These are phyloP conservation scores for Mycena albidolilacea DNA, from an alignment of 768 basidiomycete genomes.

Conservation along the genomic window DNA sequence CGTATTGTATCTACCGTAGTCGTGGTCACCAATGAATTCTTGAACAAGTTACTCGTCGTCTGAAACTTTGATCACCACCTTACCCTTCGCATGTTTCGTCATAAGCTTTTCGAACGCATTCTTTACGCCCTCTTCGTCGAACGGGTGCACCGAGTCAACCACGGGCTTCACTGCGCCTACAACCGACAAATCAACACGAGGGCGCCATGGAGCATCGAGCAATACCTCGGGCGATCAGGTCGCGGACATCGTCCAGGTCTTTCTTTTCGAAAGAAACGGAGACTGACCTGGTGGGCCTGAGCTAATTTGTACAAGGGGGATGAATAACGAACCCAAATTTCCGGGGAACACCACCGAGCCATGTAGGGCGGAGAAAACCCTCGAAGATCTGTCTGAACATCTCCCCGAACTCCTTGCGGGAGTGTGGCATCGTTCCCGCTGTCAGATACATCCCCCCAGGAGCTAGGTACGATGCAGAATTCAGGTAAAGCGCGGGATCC, in stretches of 20 bases:
- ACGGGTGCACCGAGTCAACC: constrained; percentile 64
- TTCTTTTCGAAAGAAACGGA: constrained; percentile 3
- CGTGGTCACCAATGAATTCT: not conserved
- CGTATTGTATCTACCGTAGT: not conserved
- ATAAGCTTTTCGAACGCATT: constrained; percentile 67
- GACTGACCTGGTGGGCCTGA: not conserved
- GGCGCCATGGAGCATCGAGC: not conserved
- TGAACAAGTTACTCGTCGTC: constrained; percentile 5
- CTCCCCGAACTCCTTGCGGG: constrained; percentile 51
- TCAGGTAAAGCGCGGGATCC: constrained; percentile 64
- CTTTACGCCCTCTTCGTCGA: constrained; percentile 56
- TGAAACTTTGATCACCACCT: constrained; percentile 64
- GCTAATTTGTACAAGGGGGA: not conserved
- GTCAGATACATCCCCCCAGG: constrained; percentile 68
- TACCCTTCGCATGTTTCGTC: constrained; percentile 65
- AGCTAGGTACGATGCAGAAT: constrained; percentile 67
- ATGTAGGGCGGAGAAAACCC: constrained; percentile 55
- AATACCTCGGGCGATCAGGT: constrained; percentile 23
- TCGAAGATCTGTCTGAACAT: constrained; percentile 52
- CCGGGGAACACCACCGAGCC: constrained; percentile 68
- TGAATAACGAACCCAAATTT: constrained; percentile 58
- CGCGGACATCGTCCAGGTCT: constrained; percentile 15
- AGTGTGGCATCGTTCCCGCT: constrained; percentile 63
- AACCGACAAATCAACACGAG: not conserved
- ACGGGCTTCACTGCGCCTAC: constrained; percentile 60